Base-by-base conservation (phyloP, 2,329 filamentous ascomycete species). In the Aspergillus sojae region DNA sequence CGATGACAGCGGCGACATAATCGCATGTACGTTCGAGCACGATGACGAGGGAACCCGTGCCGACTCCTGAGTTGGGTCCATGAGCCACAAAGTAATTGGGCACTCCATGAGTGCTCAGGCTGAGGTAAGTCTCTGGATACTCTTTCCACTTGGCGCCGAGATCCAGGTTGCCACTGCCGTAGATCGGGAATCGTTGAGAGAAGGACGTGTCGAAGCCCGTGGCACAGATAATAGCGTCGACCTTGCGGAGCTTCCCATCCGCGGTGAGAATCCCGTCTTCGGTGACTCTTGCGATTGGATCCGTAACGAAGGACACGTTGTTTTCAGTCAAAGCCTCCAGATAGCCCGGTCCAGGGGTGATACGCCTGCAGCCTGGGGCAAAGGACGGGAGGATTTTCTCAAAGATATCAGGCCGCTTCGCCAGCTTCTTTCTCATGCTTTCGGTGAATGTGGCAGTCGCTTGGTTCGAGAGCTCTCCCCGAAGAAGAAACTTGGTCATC, bases 1-100 rank as follows among this genome's bases (percentile, higher is more conserved):
- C 26, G 0, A 28, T 28, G 26, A 28, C 5, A 28, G 26, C 26
- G 26, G 26, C 26, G 26, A 28, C 26, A 0, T 28, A 28, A 6
- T 28, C 26, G 26, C 26, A 28, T 6, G 26, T 28, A 1, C 26
- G 26, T 28, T 28, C 26, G 26, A 28, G 26, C 26, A 28, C 26
- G 26, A 28, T 1, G 1, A 28, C 26, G 26, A 28, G 5, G 26
- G 26, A 28, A 28, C 26, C 26, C 1, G 26, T 28, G 26, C 74
- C 72, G 39, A 68, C 69, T 14, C 70, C 71, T 12, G 67, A 68
- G n/a, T 73, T 72, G 0, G 74, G 74, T 0, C 74, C 75, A 26
- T 70, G 71, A 57, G 75, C 66, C 23, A 74, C 74, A 58, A 77
- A 76, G 58, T 75, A 73, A 55, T 77, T 77, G 4, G 75, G 75